Evolutionary conservation across 1,139 yeast genomes (phyloP).

Genomic region (Magnusiomyces fungicola): DNA sequence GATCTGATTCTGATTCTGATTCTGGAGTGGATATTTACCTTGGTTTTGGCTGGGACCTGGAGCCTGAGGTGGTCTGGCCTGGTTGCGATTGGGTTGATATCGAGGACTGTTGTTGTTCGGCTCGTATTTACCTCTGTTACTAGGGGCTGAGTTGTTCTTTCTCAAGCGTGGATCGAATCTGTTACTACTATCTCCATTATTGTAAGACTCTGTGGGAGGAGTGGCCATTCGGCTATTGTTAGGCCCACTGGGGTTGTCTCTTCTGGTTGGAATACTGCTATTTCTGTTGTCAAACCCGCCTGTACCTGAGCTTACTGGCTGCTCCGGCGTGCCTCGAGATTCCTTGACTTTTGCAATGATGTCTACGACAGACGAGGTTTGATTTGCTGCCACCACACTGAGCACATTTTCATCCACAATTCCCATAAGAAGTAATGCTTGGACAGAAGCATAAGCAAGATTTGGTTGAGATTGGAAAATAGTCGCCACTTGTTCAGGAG

Average conservation of each 20-base stretch:
- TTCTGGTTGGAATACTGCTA: neutral
- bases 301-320: neutral
- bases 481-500: conserved; percentile 57
- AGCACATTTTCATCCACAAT: conserved; percentile 38
- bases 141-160: neutral
- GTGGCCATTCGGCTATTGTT: too few relatives aligned
- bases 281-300: neutral
- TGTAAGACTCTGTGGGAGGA: too few relatives aligned
- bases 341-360: conserved; percentile 3
- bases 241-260: too few relatives aligned
- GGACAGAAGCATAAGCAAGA: conserved; percentile 73
- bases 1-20: neutral
- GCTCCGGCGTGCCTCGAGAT: neutral
- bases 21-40: neutral
- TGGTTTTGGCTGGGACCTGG: too few relatives aligned
- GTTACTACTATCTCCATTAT: neutral
- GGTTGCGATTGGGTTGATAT: neutral
- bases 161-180: too few relatives aligned
- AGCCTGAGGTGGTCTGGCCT: neutral
- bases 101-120: neutral
- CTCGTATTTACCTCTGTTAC: neutral
- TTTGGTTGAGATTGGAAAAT: conserved; percentile 70
- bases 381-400: neutral
- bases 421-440: conserved; percentile 56
- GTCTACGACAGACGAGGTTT: neutral